Evolutionary conservation across 1,284 basidiomycete species (phyloP).

Genomic region (Heliocybe sulcata): DNA sequence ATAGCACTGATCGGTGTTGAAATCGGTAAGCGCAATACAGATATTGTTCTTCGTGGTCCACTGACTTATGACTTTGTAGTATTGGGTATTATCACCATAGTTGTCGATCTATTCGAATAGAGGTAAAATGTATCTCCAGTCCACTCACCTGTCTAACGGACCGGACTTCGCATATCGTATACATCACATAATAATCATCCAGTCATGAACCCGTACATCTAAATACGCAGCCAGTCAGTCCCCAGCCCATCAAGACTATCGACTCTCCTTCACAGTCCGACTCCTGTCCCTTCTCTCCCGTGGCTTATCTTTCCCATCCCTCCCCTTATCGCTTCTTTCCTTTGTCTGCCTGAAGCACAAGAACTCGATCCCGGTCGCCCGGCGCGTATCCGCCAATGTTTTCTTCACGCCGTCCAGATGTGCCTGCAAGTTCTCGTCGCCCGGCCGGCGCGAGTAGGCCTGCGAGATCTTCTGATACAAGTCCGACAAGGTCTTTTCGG

Average conservation of each 20-base stretch:
- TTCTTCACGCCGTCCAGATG: conserved; percentile 90
- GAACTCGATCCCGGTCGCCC: conserved; percentile 92
- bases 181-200: neutral
- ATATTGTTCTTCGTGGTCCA: conserved; percentile 5
- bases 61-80: conserved; percentile 29
- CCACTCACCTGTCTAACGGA: neutral
- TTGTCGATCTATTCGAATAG: conserved; percentile 55
- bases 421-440: conserved; percentile 78
- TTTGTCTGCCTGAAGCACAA: conserved; percentile 80
- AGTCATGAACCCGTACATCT: neutral
- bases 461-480: conserved; percentile 94
- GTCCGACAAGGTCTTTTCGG: conserved; percentile 80
- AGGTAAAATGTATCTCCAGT: neutral
- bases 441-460: conserved; percentile 76
- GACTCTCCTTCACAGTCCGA: neutral
- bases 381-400: conserved; percentile 79
- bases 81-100: conserved; percentile 65
- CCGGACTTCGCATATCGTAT: neutral
- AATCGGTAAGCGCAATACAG: conserved; percentile 47
- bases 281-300: conserved; percentile 8
- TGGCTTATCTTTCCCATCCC: conserved; percentile 10
- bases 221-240: neutral
- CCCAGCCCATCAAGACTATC: neutral
- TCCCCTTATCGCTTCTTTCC: conserved; percentile 22
- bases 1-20: conserved; percentile 89